Conservation (phyloP, 805 yeast genomes). For the Myxozyma monticola region DNA sequence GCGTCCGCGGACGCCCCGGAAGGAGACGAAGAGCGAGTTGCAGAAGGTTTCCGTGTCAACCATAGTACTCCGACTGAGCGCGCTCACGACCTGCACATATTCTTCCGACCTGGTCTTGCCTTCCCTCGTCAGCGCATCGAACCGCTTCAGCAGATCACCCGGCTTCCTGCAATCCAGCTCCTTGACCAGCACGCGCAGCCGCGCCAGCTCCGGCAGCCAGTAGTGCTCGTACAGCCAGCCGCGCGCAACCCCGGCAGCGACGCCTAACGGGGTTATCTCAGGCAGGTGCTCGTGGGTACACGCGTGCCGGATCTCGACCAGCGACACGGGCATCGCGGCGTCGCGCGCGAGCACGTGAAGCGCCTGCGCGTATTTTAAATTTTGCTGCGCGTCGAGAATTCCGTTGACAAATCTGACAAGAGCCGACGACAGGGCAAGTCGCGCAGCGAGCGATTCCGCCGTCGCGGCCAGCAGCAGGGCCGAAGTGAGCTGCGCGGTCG, state of each 20-base stretch:
- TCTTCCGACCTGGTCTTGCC: too few species aligned
- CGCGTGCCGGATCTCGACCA: conserved; percentile 86
- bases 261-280: conserved; percentile 62
- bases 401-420: conserved; percentile 73
- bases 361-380: conserved; percentile 74
- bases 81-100: too few species aligned
- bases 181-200: background rate
- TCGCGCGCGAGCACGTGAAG: conserved; percentile 70
- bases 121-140: too few species aligned
- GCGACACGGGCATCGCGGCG: conserved; percentile 68
- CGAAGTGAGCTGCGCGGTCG: conserved; percentile 61
- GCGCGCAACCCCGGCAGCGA: conserved; percentile 60
- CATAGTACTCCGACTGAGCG: too few species aligned
- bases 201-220: conserved; percentile 51
- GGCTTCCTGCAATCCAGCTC: too few species aligned
- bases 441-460: conserved; percentile 37
- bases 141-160: too few species aligned
- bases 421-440: conserved; percentile 49
- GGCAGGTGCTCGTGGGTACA: conserved; percentile 91
- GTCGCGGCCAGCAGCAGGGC: conserved; percentile 42
- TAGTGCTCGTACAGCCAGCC: conserved; percentile 72
- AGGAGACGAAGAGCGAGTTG: too few species aligned
- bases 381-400: conserved; percentile 80
- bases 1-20: too few species aligned
- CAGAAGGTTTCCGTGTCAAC: too few species aligned